Base-by-base conservation (phyloP, 2,329 filamentous ascomycete species). In the Sporothrix curviconia region DNA sequence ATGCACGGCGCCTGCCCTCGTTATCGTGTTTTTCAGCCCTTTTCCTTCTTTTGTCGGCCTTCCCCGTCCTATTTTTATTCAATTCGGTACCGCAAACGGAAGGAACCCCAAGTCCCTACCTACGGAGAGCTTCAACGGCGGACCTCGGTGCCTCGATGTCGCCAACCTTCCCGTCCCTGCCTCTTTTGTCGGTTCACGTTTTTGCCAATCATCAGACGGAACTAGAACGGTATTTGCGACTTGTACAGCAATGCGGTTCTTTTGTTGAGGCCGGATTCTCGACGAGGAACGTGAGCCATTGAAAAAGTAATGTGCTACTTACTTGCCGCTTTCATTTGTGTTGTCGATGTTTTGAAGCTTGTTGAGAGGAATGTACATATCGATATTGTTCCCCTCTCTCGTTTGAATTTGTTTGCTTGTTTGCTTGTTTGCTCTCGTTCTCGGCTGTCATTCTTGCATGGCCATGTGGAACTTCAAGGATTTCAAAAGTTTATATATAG, bases 281-380 rank as follows among this genome's bases (percentile, higher is more conserved):
- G 19, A 25, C 34, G 37, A 15, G 39, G 36, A 54, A 53, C 12
- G 32, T 8, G 32, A 28, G 22, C 34, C 49, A 8, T n/a, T 34
- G 40, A 46, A 57, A n/a, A 53, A 58, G 56, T 54, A 54, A 54
- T 36, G 56, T 58, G 56, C 34, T 40, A 3, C 39, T 9, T 39
- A 34, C 40, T 49, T 42, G 7, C 12, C 32, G n/a, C n/a, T 15
- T 34, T 53, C 39, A 17, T 39, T 17, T 39, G 17, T 51, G 49
- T 12, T 28, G 49, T 22, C 11, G 17, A 32, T 25, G 17, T 28
- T 7, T 37, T 39, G 32, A 50, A 19, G 30, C 28, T 4, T 3
- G n/a, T n/a, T n/a, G n/a, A n/a, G n/a, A n/a, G n/a, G n/a, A n/a
- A n/a, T n/a, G n/a, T n/a, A n/a, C n/a, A n/a, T n/a, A n/a, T n/a